These are phyloP conservation scores for Artemisia tridentata DNA, from an alignment of 129 eudicot species.

Conservation along the genomic window DNA sequence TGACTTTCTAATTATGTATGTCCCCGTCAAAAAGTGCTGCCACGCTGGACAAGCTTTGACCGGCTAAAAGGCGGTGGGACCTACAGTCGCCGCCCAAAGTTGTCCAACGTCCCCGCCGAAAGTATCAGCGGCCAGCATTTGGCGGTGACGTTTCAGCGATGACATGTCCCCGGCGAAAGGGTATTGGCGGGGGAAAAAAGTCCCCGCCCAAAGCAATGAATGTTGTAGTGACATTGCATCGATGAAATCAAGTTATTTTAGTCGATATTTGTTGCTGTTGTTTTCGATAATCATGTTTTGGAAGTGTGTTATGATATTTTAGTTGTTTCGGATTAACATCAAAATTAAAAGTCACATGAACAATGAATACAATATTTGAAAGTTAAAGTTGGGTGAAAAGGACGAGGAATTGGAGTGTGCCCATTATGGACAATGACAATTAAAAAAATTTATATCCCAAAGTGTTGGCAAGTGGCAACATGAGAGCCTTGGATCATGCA, in stretches of 20 bases:
- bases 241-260: not conserved
- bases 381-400: conserved; percentile 2
- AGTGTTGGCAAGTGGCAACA: conserved; percentile 30
- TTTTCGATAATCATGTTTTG: not conserved
- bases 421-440: conserved; percentile 6
- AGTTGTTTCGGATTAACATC: not conserved
- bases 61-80: too few relatives aligned
- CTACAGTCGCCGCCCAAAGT: too few relatives aligned
- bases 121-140: too few relatives aligned
- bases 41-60: too few relatives aligned
- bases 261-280: not conserved
- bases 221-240: not conserved
- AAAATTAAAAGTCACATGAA: not conserved
- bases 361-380: conserved; percentile 13
- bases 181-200: too few relatives aligned
- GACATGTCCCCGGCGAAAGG: too few relatives aligned
- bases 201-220: too few relatives aligned
- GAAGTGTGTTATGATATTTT: not conserved
- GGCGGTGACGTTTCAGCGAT: too few relatives aligned
- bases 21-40: too few relatives aligned
- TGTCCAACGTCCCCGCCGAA: too few relatives aligned
- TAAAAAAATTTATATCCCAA: not conserved
- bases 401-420: conserved; percentile 7
- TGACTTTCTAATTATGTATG: too few relatives aligned
- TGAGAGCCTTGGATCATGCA: conserved; percentile 21